Percentiles rank a stretch among this genome's conserved stretches.
Conservation (phyloP, 2,329 filamentous ascomycete genomes). For the Neopestalotiopsis sp. region DNA sequence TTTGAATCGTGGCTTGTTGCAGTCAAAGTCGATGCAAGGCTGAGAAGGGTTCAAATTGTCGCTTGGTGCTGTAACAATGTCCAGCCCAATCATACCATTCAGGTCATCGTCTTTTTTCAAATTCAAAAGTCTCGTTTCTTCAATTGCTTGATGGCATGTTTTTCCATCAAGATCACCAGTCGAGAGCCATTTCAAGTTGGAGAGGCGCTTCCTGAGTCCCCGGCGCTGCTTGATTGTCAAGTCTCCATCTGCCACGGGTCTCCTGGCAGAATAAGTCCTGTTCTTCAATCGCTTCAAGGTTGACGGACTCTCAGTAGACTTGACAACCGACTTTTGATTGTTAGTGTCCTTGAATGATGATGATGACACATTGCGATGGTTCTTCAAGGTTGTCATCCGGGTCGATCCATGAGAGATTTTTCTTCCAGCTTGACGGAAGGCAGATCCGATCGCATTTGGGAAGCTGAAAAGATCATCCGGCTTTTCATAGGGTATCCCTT, state of each 20-base stretch:
- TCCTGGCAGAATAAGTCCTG: background rate
- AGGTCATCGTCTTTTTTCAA: constrained; percentile 10
- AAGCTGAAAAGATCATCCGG: constrained; percentile 32
- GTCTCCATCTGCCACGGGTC: background rate
- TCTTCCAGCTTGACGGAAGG: constrained; percentile 22
- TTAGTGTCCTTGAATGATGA: background rate
- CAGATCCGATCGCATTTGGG: constrained; percentile 24
- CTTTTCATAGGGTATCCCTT: constrained; percentile 24
- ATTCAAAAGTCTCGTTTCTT: constrained; percentile 1
- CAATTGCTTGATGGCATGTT: background rate
- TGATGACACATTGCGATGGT: background rate
- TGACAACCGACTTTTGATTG: background rate
- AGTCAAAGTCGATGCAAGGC: constrained; percentile 18
- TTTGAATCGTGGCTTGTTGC: constrained; percentile 23
- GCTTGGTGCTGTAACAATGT: constrained; percentile 21
- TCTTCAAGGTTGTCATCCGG: constrained; percentile 6
- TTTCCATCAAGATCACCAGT: constrained; percentile 19
- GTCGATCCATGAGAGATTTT: constrained; percentile 18
- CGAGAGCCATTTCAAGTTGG: constrained; percentile 30
- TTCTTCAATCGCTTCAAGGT: background rate
- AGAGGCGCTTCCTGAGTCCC: constrained; percentile 31
- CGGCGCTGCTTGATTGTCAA: constrained; percentile 20
- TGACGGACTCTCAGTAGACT: background rate
- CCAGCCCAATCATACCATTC: constrained; percentile 16
- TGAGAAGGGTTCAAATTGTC: constrained; percentile 18